Evolutionary conservation across 2,329 filamentous ascomycete genomes (phyloP), one percentile per base, ranked within the genome.

Genomic region (Colletotrichum sp.): DNA sequence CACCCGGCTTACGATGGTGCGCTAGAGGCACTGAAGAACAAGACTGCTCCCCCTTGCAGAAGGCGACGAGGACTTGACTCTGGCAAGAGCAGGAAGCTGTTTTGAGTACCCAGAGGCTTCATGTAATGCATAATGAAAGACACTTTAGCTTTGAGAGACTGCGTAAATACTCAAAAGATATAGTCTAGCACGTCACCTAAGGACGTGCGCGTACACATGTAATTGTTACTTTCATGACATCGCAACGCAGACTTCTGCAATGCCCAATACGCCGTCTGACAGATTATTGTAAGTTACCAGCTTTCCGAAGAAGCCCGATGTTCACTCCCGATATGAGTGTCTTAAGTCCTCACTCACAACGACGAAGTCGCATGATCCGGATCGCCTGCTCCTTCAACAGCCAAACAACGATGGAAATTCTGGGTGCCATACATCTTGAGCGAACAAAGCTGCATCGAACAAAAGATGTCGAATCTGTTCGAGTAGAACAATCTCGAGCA

Each of bases 1-100:
- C 86, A 89, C 77, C 86, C 87, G 0, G 87, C 87, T 4, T 88
- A 86, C 77, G 79, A 83, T 18, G 84, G 83, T 18, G 80, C 84
- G 34, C 77, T 85, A 13, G 80, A 80, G 73, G 84, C 81, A 7
- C 74, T 86, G 61, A 83, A 82, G 78, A 85, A 85, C 78, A 71
- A 66, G 61, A 76, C 74, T 21, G 74, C 71, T 12, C 28, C 74
- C 21, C 71, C 74, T 18, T 74, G 71, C 72, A 70, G 66, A 16
- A 76, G 74, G 13, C 67, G 74, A 55, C 60, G 71, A n/a, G 18
- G 65, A 9, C 24, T 75, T 7, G 55, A 43, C 36, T 55, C 63
- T 34, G 61, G 60, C 16, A 67, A 75, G 61, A 76, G 74, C 66
- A 71, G 65, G 30, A 67, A 48, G 14, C 66, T 76, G 14, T 63